Base-by-base conservation (phyloP, 768 basidiomycete genomes). In the Mycena latifolia region DNA sequence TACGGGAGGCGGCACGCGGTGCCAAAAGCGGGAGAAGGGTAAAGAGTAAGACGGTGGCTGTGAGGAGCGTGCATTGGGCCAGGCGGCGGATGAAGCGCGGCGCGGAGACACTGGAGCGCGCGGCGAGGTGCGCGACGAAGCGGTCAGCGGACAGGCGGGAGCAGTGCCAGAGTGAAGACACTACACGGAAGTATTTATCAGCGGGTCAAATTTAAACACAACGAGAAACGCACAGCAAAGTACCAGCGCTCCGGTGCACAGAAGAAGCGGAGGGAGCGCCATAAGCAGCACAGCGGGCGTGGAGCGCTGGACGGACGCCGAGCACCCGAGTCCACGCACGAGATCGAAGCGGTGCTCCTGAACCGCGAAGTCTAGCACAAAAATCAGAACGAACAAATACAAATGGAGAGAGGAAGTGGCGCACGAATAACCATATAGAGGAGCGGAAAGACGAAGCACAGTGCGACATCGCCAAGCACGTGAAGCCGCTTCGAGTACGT, bases 1-100 rank as follows among this genome's bases (percentile, higher is more conserved):
- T n/a, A n/a, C 84, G 78, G 15, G 81, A 79, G 35, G 77, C 66
- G 2, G 63, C 70, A 78, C 79, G 57, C 29, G 74, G 71, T 25
- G 61, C 66, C 8, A 76, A 52, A 45, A 77, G 75, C 1, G 75
- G 60, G 45, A 77, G 74, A 60, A 82, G 75, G 56, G 64, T 58
- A 47, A 48, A 37, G 37, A 48, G 20, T 3, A 61, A 37, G 22
- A 61, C 54, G 15, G 46, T 28, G 10, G 33, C 10, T 25, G 64
- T 62, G 55, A 69, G 28, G 24, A 53, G 43, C 54, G 33, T 54
- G 31, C 53, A 52, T 6, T 24, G 17, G 5, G 50, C 24, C 20
- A 69, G 45, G 52, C 64, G 54, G 22, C 68, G 64, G 17, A 53
- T n/a, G 50, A 69, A 66, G 22, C 17, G 22, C 8, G 63, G 35